Evolutionary conservation across 2,329 filamentous ascomycete genomes (phyloP).

Genomic region (Microsporum ferrugineum): DNA sequence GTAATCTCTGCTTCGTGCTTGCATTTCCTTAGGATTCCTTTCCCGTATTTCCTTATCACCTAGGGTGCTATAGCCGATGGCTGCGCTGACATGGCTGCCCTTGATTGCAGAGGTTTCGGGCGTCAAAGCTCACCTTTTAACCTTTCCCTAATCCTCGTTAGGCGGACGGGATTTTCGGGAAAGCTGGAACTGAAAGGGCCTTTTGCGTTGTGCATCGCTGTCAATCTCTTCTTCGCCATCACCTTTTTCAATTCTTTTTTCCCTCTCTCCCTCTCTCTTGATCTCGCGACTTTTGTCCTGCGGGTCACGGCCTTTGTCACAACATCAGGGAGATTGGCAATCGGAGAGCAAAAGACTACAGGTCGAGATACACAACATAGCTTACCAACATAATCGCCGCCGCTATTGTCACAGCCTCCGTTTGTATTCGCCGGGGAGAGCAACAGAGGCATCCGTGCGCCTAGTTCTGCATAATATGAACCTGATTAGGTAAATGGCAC

Average conservation of each 20-base stretch:
- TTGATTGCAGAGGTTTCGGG: constrained; percentile 5
- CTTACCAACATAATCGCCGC: constrained; percentile 1
- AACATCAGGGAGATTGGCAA: neutral
- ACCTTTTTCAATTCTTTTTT: neutral
- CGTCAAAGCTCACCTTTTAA: constrained; percentile 1
- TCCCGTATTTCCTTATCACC: constrained; percentile 2
- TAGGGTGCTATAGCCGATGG: constrained; percentile 3
- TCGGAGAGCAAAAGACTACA: neutral
- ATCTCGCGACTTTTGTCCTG: neutral
- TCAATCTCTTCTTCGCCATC: neutral
- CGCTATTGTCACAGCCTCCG: neutral
- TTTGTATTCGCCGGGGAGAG: constrained; percentile 1
- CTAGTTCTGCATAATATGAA: neutral
- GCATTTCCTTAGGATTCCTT: neutral
- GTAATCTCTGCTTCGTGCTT: neutral
- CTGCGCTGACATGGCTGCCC: constrained; percentile 1
- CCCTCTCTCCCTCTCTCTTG: neutral
- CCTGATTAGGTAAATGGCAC: constrained; percentile 3
- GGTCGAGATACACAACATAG: neutral
- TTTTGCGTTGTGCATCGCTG: neutral
- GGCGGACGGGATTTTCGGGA: neutral
- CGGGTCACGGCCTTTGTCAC: neutral
- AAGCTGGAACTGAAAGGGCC: neutral
- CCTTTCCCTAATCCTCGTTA: neutral
- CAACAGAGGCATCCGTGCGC: neutral